phyloP scores from a whole-genome alignment of 2,329 filamentous ascomycete genomes.

The Colletotrichum agaves region DNA sequence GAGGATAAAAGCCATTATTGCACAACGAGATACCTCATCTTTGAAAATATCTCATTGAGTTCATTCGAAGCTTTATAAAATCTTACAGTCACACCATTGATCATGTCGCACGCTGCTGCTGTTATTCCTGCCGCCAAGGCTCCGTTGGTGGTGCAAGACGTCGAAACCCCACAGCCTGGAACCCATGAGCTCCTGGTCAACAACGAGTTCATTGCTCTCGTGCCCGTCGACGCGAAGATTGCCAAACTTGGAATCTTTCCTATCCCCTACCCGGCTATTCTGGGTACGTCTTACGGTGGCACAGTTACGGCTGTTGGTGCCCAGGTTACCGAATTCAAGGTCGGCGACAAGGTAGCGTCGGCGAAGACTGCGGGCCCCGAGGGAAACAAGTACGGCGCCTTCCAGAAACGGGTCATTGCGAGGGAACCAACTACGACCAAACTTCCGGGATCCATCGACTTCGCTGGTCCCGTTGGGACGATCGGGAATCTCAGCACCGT shows the following conservation, averaged over 20 bases:
- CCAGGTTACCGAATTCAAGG: conserved; percentile 39
- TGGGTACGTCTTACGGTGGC: conserved; percentile 41
- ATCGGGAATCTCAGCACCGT: conserved; percentile 42
- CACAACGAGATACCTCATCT: too few species aligned
- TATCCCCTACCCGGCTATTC: conserved; percentile 33
- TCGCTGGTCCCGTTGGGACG: conserved; percentile 40
- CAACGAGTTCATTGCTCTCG: conserved; percentile 43
- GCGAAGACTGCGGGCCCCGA: conserved; percentile 9
- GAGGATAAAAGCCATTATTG: too few species aligned
- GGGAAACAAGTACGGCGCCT: conserved; percentile 25
- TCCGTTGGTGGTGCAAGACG: conserved; percentile 28
- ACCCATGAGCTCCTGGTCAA: conserved; percentile 42
- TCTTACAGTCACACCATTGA: neutral
- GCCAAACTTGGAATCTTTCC: conserved; percentile 40
- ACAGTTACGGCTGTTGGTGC: conserved; percentile 40
- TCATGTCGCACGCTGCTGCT: conserved; percentile 27
- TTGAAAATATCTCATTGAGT: too few species aligned
- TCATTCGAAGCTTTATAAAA: too few species aligned
- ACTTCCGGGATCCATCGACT: conserved; percentile 42
- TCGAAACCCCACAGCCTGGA: conserved; percentile 33
- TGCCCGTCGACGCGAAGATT: conserved; percentile 46
- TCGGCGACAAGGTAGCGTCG: conserved; percentile 42
- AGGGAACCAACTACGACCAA: conserved; percentile 41
- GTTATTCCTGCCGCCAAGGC: conserved; percentile 19
- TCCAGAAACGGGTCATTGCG: conserved; percentile 34